Base-by-base conservation (phyloP, 2,329 filamentous ascomycete species). In the Pseudogymnoascus sp. region DNA sequence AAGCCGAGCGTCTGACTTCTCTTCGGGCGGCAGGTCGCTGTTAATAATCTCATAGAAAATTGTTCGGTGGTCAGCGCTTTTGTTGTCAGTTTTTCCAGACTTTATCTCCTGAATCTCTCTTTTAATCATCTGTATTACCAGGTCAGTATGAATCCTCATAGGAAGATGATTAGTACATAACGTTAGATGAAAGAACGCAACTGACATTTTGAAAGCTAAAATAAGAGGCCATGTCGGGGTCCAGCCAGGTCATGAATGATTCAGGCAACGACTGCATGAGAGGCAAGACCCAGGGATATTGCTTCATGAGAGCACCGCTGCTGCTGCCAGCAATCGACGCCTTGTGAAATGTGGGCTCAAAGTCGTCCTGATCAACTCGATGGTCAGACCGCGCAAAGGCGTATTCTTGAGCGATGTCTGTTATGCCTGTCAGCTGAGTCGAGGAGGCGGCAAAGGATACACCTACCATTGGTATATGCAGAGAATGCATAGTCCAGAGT, bases 1-100 rank as follows among this genome's bases (percentile, higher is more conserved):
- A 5, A 77, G 64, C 0, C 76, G 69, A 1, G 54, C 26, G 0
- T 67, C 17, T 0, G 68, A 65, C 63, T 76, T 77, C 40, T 76
- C 76, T 3, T 65, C 24, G 1, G 65, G 37, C 1, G 75, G 72
- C 0, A 78, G 69, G n/a, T 68, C 60, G 31, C 66, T 68, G 10
- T 64, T 39, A 2, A 70, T 60, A 5, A 70, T 64, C n/a, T 65
- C 66, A 41, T 70, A 63, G 57, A 70, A 70, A 47, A 70, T 67
- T 10, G 67, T 70, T 64, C 62, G 44, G 68, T 67, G 61, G 9
- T 62, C 47, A 4, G 59, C 54, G 9, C 60, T 58, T 39, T 67
- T 47, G 29, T 58, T 58, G 15, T 40, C 26, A 33, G 29, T 61
- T 58, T 60, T 26, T 60, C 31, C 17, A 24, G 62, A 35, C 36